Evolutionary conservation across 306 rosid species (phyloP), one percentile per base, ranked within the genome.

Genomic region (Cotoneaster glaucophyllus): DNA sequence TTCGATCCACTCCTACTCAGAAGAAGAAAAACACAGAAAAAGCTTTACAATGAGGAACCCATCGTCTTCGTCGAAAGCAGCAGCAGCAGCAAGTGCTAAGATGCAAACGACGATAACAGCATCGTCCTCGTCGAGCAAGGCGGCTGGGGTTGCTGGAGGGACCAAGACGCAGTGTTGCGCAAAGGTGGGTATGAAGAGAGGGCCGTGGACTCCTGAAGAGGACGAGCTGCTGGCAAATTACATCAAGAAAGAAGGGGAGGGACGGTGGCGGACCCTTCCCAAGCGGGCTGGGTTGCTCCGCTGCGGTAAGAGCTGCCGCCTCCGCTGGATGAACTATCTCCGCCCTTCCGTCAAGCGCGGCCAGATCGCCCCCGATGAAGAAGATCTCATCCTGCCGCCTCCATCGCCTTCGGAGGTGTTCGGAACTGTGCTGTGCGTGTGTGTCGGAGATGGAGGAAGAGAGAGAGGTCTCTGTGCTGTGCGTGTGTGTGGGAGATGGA

Each of bases 261-360:
- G 98, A 0, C 87, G 91, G 1, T 93, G 98, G 98, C 78, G 98
- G 4, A 93, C 98, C 0, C 90, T 93, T 0, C 98, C 98, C 0
- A 90, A 88, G 58, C 56, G 91, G 2, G 98, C 98, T 0, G 98
- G 96, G 0, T 88, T 93, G 21, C 94, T 85, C 71, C 90, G 98
- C 6, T 93, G 98, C 64, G 98, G 98, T 6, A 93, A 93, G 77
- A 93, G 98, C 86, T 93, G 98, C 66, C 89, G 98, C 15, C 98
- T 93, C 67, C 94, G 98, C 0, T 93, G 98, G 98, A 93, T 93
- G 96, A 93, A 93, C 84, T 93, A 93, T 64, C 96, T 93, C 75
- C 98, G 98, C 21, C 98, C 98, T 5, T 86, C 85, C 7, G 93
- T 93, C 56, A 93, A 93, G 80, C 94, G 94, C 26, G 98, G 98